A percentile compares a stretch with the other conserved stretches of the same genome.
Conservation (phyloP, 139 green algal species). For the Ulvella scutata region DNA sequence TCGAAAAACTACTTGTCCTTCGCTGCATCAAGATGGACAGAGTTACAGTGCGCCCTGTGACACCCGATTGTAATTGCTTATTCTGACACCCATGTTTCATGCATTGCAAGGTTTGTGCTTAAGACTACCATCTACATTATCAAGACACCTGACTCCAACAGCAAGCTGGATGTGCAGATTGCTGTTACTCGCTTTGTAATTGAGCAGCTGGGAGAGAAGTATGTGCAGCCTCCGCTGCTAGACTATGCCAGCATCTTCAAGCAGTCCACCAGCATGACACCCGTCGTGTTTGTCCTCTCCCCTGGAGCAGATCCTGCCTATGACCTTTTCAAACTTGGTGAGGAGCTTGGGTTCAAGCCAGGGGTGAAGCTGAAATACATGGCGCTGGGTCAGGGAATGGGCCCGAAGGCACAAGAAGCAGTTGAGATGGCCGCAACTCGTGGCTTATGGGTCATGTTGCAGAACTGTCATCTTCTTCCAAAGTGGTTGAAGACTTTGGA, state of each 20-base stretch:
- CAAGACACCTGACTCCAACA: no score
- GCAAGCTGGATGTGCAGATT: neutral
- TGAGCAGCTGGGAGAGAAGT: slow-evolving; percentile 40
- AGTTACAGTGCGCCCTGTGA: slow-evolving; percentile 41
- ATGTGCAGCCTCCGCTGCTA: slow-evolving; percentile 54
- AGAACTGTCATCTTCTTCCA: slow-evolving; percentile 78
- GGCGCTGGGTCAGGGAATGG: slow-evolving; percentile 82
- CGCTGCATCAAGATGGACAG: slow-evolving; percentile 69
- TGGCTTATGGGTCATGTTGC: slow-evolving; percentile 75
- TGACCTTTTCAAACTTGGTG: slow-evolving; percentile 76
- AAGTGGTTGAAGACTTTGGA: slow-evolving; percentile 71
- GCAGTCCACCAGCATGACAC: slow-evolving; percentile 47
- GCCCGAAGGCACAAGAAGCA: slow-evolving; percentile 60
- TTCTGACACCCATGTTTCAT: no score
- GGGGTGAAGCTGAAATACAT: slow-evolving; percentile 82
- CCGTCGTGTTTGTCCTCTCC: slow-evolving; percentile 81
- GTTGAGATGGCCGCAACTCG: slow-evolving; percentile 50
- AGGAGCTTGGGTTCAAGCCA: slow-evolving; percentile 68
- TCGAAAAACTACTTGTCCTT: slow-evolving; percentile 69
- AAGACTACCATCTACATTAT: no score
- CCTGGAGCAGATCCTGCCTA: slow-evolving; percentile 74
- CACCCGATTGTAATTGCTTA: no score
- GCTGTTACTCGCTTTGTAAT: slow-evolving; percentile 56
- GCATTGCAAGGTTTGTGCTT: no score
- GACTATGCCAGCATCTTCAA: slow-evolving; percentile 59